Base-by-base conservation (phyloP, 495 filamentous ascomycete species). In the Neurospora cerealis region DNA sequence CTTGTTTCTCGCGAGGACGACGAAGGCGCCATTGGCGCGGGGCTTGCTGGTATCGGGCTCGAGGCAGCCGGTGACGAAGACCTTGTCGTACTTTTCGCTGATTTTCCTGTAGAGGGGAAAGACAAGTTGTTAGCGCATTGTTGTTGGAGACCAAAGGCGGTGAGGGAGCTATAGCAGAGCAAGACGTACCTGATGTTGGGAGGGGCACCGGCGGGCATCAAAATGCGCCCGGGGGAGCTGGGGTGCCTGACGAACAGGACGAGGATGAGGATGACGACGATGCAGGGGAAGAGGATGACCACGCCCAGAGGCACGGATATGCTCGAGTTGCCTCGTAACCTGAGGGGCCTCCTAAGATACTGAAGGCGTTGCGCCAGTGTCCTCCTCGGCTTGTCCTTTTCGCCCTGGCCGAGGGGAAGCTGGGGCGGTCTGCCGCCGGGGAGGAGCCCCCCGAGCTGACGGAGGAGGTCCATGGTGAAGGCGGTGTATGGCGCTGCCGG, bases 1-100 rank as follows among this genome's bases (percentile, higher is more conserved):
- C 87, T 97, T 97, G 82, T 99, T 98, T 76, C 96, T 87, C 34
- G 96, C 96, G 71, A 99, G 88, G 24, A 99, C 95, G 75, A 99
- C 96, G 75, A 99, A 96, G 19, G 92, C 95, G 70, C 93, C 96
- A 81, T 99, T 98, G 77, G 91, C 96, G 76, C 94, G 89, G 40
- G 83, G 81, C 73, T 81, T 79, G 69, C 90, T 91, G 13, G 87
- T 89, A 73, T 92, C 88, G 24, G 87, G 89, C 71, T 93, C 89
- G 73, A 92, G 85, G 82, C 96, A 99, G 74, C 96, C 96, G 10
- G 90, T 92, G 60, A 93, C 93, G 79, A 99, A 99, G 70, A 97
- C 94, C 81, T 96, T 97, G 85, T 99, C 96, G 83, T 97, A 88
- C 76, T 95, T 91, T 84, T 99, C 96, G 83, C 92, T 97, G 76